Base-by-base conservation (phyloP, 306 rosid genomes). In the Sphenostylis stenocarpa region DNA sequence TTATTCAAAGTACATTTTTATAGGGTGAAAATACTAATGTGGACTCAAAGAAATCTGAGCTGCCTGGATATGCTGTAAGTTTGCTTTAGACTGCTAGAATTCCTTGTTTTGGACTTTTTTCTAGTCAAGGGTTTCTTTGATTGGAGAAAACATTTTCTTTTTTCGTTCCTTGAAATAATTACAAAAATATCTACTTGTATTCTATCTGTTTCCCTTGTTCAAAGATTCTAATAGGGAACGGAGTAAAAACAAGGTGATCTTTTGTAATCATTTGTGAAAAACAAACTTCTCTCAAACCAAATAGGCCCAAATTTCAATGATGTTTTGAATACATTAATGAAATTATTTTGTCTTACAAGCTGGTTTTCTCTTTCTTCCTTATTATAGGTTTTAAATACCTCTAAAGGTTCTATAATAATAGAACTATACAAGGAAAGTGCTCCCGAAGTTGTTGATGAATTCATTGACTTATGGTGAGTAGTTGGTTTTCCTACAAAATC, bases 381-480 rank as follows among this genome's bases (percentile, higher is more conserved):
- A 17, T 28, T 44, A 51, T 74, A 95, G 98, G 88, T 89, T 77
- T 75, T 95, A 78, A 91, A 87, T 84, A 95, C 97, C 15, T 88
- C 98, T 23, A 95, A 92, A 87, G 98, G 98, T 79, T 70, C 84
- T 73, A 86, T 95, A 16, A 76, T 81, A 33, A 85, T 89, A 77
- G 89, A 89, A 83, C 89, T 95, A 60, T 56, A 78, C 89, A 95
- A 95, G 90, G 97, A 95, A 5, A 91, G 87, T 67, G 87, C 97
- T 80, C 97, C 98, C 43, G 98, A 95, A 84, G 97, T 87, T 73
- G 98, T 95, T 80, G 98, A 95, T 78, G 95, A 92, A 86, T 95
- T 95, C 89, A 89, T 92, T 67, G 97, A 95, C 87, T 87, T 92
- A 75, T 90, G 98, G 98, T 95, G 78, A 89, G 98, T 89, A 66